phyloP scores from a whole-genome alignment of 495 filamentous ascomycete species.

The Podospora pseudoanserina region DNA sequence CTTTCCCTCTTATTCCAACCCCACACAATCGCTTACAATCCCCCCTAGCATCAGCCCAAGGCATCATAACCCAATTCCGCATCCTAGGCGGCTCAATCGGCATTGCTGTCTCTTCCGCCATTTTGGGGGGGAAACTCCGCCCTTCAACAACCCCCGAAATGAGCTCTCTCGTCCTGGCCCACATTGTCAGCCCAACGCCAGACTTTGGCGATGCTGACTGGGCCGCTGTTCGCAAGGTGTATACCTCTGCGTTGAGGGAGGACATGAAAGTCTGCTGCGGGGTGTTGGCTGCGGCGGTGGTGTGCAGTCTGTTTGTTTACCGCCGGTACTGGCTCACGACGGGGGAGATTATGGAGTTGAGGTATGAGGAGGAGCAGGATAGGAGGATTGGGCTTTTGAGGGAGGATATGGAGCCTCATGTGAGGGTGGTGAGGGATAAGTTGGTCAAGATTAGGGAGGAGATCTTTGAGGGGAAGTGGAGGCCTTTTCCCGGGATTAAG shows the following conservation, averaged over 20 bases:
- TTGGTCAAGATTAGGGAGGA: neutral
- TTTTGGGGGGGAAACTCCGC: neutral
- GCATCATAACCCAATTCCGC: slow-evolving; percentile 49
- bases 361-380: slow-evolving; percentile 20
- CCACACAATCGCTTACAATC: no score
- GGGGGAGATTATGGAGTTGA: slow-evolving; percentile 25
- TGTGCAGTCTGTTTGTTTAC: slow-evolving; percentile 33
- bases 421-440: neutral
- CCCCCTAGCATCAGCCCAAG: slow-evolving; percentile 47
- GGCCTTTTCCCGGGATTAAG: neutral
- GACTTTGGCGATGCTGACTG: slow-evolving; percentile 16
- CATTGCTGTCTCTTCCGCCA: slow-evolving; percentile 48
- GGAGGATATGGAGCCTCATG: neutral
- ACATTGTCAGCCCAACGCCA: slow-evolving; percentile 18
- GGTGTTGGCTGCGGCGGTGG: slow-evolving; percentile 31
- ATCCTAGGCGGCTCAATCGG: slow-evolving; percentile 53
- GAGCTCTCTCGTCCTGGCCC: slow-evolving; percentile 22
- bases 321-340: slow-evolving; percentile 25
- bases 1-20: neutral
- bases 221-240: slow-evolving; percentile 26
- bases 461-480: neutral
- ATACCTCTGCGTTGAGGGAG: slow-evolving; percentile 37
- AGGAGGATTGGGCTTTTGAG: slow-evolving; percentile 1
- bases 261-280: slow-evolving; percentile 40
- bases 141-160: slow-evolving; percentile 1